A percentile compares a stretch with the other conserved stretches of the same genome.
Evolutionary conservation across 164 flowering plant genomes (phyloP).

Genomic region (Macadamia integrifolia): DNA sequence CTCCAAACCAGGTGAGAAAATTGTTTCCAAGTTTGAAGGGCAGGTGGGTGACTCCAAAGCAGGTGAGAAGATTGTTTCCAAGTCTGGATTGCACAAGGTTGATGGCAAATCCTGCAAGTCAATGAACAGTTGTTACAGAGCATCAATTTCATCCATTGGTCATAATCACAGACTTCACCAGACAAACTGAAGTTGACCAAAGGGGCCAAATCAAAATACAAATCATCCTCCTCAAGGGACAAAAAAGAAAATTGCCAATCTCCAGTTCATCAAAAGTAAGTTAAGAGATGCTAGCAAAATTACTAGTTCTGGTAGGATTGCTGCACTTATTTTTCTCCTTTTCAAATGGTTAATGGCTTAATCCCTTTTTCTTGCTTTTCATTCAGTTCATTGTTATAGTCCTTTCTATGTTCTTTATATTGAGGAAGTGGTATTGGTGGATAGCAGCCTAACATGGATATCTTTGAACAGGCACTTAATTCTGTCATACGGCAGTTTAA

Average conservation of each 20-base stretch:
- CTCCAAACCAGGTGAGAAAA: conserved; percentile 49
- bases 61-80: conserved; percentile 61
- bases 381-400: too few relatives aligned
- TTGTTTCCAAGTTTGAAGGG: conserved; percentile 41
- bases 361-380: too few relatives aligned
- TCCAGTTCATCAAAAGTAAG: not conserved
- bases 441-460: too few relatives aligned
- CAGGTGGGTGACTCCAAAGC: conserved; percentile 23
- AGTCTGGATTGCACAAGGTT: conserved; percentile 29
- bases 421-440: too few relatives aligned
- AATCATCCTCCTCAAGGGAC: too few relatives aligned
- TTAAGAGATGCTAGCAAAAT: not conserved
- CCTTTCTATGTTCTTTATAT: too few relatives aligned
- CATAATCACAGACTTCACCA: not conserved
- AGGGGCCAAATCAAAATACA: not conserved
- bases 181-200: not conserved
- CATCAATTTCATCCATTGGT: not conserved
- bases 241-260: too few relatives aligned
- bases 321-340: too few relatives aligned
- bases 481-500: too few relatives aligned
- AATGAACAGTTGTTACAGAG: conserved; percentile 1
- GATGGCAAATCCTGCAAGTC: conserved; percentile 33
- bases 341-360: too few relatives aligned
- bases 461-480: too few relatives aligned
- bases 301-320: not conserved